Percentiles rank a stretch among this genome's conserved stretches.
Evolutionary conservation across 2,329 filamentous ascomycete species (phyloP).

Genomic region (Monilinia aucupariae): DNA sequence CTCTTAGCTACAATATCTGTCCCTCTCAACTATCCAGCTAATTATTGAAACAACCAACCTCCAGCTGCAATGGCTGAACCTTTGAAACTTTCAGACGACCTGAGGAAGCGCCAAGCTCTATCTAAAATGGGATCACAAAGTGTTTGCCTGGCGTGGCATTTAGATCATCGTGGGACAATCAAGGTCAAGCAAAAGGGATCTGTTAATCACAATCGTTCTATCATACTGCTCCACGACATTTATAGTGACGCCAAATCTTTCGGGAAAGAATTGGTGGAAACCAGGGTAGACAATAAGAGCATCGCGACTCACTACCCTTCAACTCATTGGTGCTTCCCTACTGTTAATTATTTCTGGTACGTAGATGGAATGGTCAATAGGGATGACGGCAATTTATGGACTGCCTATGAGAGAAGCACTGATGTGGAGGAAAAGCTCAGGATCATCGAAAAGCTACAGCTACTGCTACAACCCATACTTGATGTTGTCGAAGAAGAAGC

Average conservation of each 20-base stretch:
- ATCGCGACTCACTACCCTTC: background rate
- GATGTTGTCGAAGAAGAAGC: background rate
- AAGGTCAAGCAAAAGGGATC: too few relatives aligned
- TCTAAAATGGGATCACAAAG: too few relatives aligned
- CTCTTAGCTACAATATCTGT: background rate
- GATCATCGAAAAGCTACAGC: background rate
- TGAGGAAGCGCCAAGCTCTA: too few relatives aligned
- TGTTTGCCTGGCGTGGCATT: too few relatives aligned
- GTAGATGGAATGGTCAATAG: background rate
- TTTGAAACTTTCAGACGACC: background rate
- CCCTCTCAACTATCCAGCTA: background rate
- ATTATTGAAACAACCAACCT: background rate
- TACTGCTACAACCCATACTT: background rate
- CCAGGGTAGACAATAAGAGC: too few relatives aligned
- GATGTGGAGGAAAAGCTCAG: too few relatives aligned
- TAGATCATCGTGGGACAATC: background rate
- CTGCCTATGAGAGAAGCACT: background rate
- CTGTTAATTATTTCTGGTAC: background rate
- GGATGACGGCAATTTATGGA: background rate
- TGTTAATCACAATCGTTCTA: background rate
- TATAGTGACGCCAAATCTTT: background rate
- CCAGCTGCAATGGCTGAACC: background rate
- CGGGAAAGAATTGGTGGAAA: background rate
- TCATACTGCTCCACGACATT: background rate
- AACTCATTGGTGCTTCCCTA: background rate